Evolutionary conservation across 768 basidiomycete genomes (phyloP), one percentile per base, ranked within the genome.

Genomic region (Hericium coralloides): DNA sequence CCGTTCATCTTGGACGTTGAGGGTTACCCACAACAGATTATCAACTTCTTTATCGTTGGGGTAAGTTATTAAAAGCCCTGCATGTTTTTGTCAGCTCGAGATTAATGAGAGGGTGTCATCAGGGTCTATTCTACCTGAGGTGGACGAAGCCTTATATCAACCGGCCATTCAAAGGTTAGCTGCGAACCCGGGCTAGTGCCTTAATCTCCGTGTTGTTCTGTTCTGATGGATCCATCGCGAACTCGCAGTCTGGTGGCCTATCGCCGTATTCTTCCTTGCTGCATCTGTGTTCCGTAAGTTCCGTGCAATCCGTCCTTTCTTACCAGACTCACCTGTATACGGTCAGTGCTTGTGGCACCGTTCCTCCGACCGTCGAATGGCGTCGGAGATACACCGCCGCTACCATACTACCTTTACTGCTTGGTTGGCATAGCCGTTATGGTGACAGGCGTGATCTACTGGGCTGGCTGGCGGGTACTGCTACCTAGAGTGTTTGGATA

Each of bases 331-430:
- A 9, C 18, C n/a, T 8, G 3, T 20, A 36, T 38, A n/a, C 31
- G 15, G 12, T 20, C 18, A 78, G 82, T 85, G 7, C 69, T 84
- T 7, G 63, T 83, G 8, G 76, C 77, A 1, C 83, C 83, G 0
- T 84, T 82, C 72, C 51, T 84, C 4, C 75, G 60, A 23, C 83
- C 83, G 2, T 71, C 79, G 0, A 79, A 80, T 58, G 72, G 75
- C 17, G 73, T 79, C 0, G 83, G 82, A 15, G 81, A 84, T 59
- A 82, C 82, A 0, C 81, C 81, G 9, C 79, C 83, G 12, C 63
- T 84, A 37, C 80, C 82, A 3, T 83, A 83, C 58, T 83, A 82
- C 64, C 62, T 82, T 74, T 82, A 82, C 61, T 79, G 78, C 59
- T 68, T 81, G 4, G 76, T 82, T 1, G 80, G 78, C 1, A 82